Conservation (phyloP, 2,329 filamentous ascomycete genomes). For the Exophiala lecanii-corni region DNA sequence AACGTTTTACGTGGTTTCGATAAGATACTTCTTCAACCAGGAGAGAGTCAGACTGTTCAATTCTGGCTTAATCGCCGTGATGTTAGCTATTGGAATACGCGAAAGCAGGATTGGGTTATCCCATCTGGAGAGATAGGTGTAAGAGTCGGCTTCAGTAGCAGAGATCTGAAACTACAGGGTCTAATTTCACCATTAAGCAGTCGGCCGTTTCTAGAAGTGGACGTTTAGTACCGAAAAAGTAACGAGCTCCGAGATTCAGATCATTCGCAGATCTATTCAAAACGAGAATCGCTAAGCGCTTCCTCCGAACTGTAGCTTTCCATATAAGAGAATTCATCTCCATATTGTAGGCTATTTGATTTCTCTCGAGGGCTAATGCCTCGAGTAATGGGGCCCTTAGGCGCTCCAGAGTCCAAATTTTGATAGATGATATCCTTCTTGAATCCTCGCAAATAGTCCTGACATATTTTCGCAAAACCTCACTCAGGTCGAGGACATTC, state of each 20-base stretch:
- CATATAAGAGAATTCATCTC: too few species aligned
- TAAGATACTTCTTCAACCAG: constrained; percentile 51
- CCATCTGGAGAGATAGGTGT: constrained; percentile 12
- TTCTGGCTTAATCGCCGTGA: constrained; percentile 57
- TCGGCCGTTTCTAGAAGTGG: background rate
- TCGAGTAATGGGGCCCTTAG: too few species aligned
- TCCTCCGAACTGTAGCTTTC: too few species aligned
- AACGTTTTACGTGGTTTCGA: constrained; percentile 59
- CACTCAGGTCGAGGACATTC: too few species aligned
- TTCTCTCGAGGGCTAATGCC: too few species aligned
- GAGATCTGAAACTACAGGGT: constrained; percentile 15
- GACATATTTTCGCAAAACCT: too few species aligned
- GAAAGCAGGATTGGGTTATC: constrained; percentile 54
- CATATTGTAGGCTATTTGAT: too few species aligned
- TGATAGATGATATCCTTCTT: too few species aligned
- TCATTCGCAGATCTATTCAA: background rate
- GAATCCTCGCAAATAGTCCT: too few species aligned
- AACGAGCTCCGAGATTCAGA: background rate
- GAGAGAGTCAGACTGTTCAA: constrained; percentile 44
- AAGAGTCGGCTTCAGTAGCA: constrained; percentile 21
- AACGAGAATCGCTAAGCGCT: too few species aligned
- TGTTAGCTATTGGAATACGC: constrained; percentile 60
- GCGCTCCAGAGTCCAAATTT: too few species aligned
- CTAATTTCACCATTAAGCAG: background rate
- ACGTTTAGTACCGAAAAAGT: too few species aligned